A percentile compares a stretch with the other conserved stretches of the same genome.
Conservation (phyloP, 805 yeast species). For the Suhomyces pyralidae region DNA sequence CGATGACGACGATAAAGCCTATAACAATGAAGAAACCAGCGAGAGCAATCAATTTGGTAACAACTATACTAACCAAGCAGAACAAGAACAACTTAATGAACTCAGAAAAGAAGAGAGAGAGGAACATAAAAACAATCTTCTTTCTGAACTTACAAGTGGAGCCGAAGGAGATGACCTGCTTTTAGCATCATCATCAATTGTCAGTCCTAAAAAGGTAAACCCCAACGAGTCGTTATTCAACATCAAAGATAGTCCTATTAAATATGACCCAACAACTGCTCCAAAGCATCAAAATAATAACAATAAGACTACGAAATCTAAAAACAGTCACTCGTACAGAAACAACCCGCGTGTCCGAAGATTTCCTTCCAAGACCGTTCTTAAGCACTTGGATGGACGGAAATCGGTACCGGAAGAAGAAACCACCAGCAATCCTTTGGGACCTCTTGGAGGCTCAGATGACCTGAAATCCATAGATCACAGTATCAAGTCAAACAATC, state of each 20-base stretch:
- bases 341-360: constrained; percentile 29
- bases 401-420: neutral
- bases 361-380: constrained; percentile 26
- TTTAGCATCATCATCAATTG: constrained; percentile 2
- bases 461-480: constrained; percentile 13
- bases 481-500: constrained; percentile 18
- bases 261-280: constrained; percentile 7
- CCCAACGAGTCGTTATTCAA: constrained; percentile 30
- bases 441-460: constrained; percentile 24
- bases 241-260: constrained; percentile 31
- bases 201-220: constrained; percentile 14
- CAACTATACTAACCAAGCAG: constrained; percentile 12
- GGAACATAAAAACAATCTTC: constrained; percentile 28
- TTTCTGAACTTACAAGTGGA: constrained; percentile 44
- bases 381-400: constrained; percentile 23
- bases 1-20: constrained; percentile 6
- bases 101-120: constrained; percentile 34
- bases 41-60: neutral
- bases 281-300: neutral
- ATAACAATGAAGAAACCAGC: neutral
- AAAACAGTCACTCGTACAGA: constrained; percentile 27
- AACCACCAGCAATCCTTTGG: constrained; percentile 17
- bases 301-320: constrained; percentile 4
- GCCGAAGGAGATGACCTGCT: constrained; percentile 15
- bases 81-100: constrained; percentile 20